phyloP scores from a whole-genome alignment of 192 early-diverging fungal species.

The Coemansia sp. region DNA sequence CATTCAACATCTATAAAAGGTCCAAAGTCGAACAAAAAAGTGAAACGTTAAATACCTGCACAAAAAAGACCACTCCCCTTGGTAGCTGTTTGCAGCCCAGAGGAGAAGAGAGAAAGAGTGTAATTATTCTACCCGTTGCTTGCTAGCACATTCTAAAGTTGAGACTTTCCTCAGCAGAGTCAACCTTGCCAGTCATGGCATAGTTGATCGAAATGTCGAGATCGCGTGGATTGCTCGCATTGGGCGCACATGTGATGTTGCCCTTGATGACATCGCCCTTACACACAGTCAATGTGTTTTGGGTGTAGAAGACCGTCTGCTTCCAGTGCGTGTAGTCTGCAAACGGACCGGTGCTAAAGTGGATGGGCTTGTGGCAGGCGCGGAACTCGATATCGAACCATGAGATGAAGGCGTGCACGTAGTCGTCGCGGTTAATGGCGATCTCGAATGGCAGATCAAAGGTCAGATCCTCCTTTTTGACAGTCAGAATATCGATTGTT shows the following conservation, averaged over 20 bases:
- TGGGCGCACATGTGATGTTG: slow-evolving; percentile 66
- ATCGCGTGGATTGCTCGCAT: slow-evolving; percentile 88
- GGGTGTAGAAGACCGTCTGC: slow-evolving; percentile 97
- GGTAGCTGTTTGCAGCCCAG: neutral
- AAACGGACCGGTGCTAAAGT: slow-evolving; percentile 80
- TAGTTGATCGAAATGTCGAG: slow-evolving; percentile 85
- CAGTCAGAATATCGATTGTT: slow-evolving; percentile 74
- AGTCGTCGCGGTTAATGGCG: slow-evolving; percentile 75
- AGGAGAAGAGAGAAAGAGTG: neutral
- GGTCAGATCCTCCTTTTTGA: slow-evolving; percentile 82
- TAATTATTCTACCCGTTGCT: too few relatives aligned
- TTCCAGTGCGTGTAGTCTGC: slow-evolving; percentile 99
- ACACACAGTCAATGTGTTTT: slow-evolving; percentile 69
- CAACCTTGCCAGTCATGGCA: slow-evolving; percentile 61
- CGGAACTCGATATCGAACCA: slow-evolving; percentile 98
- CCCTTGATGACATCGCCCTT: slow-evolving; percentile 74
- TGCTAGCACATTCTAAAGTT: slow-evolving; percentile 72
- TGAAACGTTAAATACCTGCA: neutral
- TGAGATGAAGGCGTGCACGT: slow-evolving; percentile 87
- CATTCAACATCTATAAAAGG: too few relatives aligned
- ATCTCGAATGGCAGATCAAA: slow-evolving; percentile 86
- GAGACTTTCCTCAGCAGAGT: slow-evolving; percentile 53
- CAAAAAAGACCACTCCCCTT: neutral
- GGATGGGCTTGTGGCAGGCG: slow-evolving; percentile 83
- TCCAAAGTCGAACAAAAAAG: neutral